These are phyloP conservation scores for Moesziomyces parantarcticus DNA, from an alignment of 1,284 basidiomycete species.

Conservation along the genomic window DNA sequence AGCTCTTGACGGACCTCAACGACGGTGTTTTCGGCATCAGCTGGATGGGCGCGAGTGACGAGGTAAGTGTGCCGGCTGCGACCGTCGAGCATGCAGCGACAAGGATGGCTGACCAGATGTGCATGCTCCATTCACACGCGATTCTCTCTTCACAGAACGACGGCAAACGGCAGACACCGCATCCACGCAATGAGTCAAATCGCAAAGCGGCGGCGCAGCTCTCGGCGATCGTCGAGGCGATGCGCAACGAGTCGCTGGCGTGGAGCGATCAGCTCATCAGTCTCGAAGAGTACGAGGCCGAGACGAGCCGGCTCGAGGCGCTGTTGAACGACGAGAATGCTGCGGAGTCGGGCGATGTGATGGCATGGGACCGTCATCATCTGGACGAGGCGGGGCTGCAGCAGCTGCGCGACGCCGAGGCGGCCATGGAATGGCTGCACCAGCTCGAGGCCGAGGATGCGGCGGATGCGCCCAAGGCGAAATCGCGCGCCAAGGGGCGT, in stretches of 20 bases:
- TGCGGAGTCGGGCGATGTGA: conserved; percentile 36
- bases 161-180: conserved; percentile 32
- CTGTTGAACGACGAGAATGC: conserved; percentile 20
- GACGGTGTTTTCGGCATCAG: conserved; percentile 58
- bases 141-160: conserved; percentile 4
- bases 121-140: neutral
- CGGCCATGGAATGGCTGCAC: conserved; percentile 32
- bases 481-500: conserved; percentile 26
- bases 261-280: conserved; percentile 50
- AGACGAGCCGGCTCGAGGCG: conserved; percentile 37
- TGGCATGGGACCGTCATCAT: conserved; percentile 36
- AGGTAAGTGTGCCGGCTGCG: conserved; percentile 5
- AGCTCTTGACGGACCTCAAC: conserved; percentile 54
- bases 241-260: conserved; percentile 45
- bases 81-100: neutral
- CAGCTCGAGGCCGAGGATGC: conserved; percentile 11
- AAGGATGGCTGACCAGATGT: neutral
- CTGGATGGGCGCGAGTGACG: conserved; percentile 48
- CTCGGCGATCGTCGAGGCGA: conserved; percentile 38
- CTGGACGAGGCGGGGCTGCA: conserved; percentile 36
- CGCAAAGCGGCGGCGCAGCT: conserved; percentile 46
- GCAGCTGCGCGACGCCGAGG: conserved; percentile 43
- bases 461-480: conserved; percentile 16
- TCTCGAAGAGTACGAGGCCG: conserved; percentile 47
- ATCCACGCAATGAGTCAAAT: conserved; percentile 59